Evolutionary conservation across 2,329 filamentous ascomycete genomes (phyloP).

Genomic region (Periconia digitata): DNA sequence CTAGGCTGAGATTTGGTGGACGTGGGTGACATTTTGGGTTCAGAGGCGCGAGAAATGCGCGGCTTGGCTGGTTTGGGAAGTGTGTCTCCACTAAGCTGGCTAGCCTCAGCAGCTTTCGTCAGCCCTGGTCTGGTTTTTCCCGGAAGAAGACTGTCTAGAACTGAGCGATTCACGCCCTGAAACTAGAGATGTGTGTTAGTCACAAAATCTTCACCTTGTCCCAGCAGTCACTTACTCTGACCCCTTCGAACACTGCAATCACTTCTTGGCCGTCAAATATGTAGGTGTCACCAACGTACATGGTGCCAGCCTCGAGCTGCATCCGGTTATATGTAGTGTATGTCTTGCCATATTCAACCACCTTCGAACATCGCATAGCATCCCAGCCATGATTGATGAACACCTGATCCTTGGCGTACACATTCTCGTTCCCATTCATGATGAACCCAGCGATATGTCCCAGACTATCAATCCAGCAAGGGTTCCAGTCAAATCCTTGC

Average conservation of each 20-base stretch:
- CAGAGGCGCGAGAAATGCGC: too few relatives aligned
- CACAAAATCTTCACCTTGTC: neutral
- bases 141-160: neutral
- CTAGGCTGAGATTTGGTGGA: too few relatives aligned
- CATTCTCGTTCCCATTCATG: conserved; percentile 19
- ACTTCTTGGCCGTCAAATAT: conserved; percentile 14
- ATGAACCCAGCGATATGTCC: conserved; percentile 17
- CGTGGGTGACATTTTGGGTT: too few relatives aligned
- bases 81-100: too few relatives aligned
- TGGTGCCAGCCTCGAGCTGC: conserved; percentile 1
- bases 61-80: too few relatives aligned
- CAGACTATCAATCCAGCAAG: conserved; percentile 13
- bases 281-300: conserved; percentile 11
- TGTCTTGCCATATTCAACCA: conserved; percentile 6
- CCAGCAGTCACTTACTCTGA: neutral
- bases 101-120: too few relatives aligned
- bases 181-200: neutral
- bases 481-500: conserved; percentile 9
- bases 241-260: conserved; percentile 8
- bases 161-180: neutral
- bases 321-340: conserved; percentile 14
- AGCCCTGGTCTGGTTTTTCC: neutral
- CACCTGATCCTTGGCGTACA: conserved; percentile 9
- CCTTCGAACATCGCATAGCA: conserved; percentile 10
- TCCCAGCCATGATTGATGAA: conserved; percentile 25